Conservation (phyloP, 441 rosid genomes). For the Mallotus japonicus region DNA sequence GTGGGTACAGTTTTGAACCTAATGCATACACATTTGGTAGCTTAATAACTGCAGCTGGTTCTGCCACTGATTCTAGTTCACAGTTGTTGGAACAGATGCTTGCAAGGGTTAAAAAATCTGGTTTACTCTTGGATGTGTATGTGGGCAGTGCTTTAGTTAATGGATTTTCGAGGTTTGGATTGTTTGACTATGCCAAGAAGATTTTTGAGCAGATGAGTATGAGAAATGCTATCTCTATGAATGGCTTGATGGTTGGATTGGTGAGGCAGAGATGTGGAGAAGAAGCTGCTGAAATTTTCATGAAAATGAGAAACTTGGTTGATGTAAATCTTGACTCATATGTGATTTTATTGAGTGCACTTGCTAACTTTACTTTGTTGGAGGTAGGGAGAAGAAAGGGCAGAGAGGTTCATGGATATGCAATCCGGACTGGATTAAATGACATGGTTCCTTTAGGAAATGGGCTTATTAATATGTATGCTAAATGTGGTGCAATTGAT, state of each 20-base stretch:
- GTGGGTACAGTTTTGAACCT: slow-evolving; percentile 41
- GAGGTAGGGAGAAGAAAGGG: slow-evolving; percentile 69
- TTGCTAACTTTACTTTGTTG: slow-evolving; percentile 50
- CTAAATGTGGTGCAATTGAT: slow-evolving; percentile 62
- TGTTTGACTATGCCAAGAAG: slow-evolving; percentile 49
- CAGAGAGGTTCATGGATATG: slow-evolving; percentile 75
- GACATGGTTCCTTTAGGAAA: slow-evolving; percentile 62
- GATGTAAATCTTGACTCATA: slow-evolving; percentile 61
- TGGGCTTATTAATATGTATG: slow-evolving; percentile 85
- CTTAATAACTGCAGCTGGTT: slow-evolving; percentile 65
- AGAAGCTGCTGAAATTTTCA: slow-evolving; percentile 62
- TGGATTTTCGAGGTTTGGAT: slow-evolving; percentile 70
- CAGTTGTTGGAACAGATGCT: slow-evolving; percentile 73
- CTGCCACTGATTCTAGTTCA: slow-evolving; percentile 42
- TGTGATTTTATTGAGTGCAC: slow-evolving; percentile 67
- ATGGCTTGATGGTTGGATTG: slow-evolving; percentile 85
- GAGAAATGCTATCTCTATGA: slow-evolving; percentile 70
- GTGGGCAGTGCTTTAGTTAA: slow-evolving; percentile 84
- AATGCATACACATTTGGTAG: slow-evolving; percentile 85
- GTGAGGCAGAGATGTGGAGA: slow-evolving; percentile 64
- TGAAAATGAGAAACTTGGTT: slow-evolving; percentile 46
- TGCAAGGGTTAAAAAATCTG: slow-evolving; percentile 55
- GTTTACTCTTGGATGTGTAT: slow-evolving; percentile 61
- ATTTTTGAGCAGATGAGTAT: slow-evolving; percentile 59
- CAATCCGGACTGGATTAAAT: slow-evolving; percentile 52